Evolutionary conservation across 2,329 filamentous ascomycete genomes (phyloP).

Genomic region (Arthrocladium fulminans): DNA sequence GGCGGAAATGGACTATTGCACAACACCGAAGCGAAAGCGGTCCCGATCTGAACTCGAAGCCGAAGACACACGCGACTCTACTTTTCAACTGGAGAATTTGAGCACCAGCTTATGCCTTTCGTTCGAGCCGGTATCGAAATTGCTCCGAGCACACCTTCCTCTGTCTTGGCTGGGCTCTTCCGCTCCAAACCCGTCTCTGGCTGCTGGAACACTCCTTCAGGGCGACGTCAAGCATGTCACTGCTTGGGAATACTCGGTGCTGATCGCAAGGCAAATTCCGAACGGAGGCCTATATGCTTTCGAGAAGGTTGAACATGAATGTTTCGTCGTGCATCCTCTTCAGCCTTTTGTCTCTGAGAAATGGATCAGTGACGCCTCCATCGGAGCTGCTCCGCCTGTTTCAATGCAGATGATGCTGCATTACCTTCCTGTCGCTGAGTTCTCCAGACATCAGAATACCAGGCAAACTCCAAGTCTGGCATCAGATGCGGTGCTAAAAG

Average conservation of each 20-base stretch:
- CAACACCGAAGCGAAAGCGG: conserved; percentile 15
- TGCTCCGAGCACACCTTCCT: conserved; percentile 20
- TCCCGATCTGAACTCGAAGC: conserved; percentile 10
- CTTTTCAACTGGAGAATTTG: conserved; percentile 10
- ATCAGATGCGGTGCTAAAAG: conserved; percentile 15
- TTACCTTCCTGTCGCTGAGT: neutral
- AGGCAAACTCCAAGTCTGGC: conserved; percentile 12
- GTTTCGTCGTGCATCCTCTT: conserved; percentile 14
- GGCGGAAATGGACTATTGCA: neutral
- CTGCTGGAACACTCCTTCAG: conserved; percentile 13
- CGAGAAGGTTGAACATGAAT: conserved; percentile 14
- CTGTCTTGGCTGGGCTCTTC: conserved; percentile 17
- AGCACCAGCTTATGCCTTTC: conserved; percentile 1
- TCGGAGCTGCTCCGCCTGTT: conserved; percentile 14
- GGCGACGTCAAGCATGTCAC: conserved; percentile 13
- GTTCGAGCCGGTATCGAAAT: conserved; percentile 15
- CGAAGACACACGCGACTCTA: conserved; percentile 3
- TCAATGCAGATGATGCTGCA: conserved; percentile 13
- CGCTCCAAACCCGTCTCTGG: neutral
- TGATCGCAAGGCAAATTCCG: conserved; percentile 15
- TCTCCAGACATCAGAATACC: neutral
- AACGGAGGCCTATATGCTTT: conserved; percentile 20
- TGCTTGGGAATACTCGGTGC: conserved; percentile 16
- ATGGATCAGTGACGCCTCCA: conserved; percentile 16
- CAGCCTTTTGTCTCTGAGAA: conserved; percentile 18